Base-by-base conservation (phyloP, 495 filamentous ascomycete species). In the Neurospora sp. region DNA sequence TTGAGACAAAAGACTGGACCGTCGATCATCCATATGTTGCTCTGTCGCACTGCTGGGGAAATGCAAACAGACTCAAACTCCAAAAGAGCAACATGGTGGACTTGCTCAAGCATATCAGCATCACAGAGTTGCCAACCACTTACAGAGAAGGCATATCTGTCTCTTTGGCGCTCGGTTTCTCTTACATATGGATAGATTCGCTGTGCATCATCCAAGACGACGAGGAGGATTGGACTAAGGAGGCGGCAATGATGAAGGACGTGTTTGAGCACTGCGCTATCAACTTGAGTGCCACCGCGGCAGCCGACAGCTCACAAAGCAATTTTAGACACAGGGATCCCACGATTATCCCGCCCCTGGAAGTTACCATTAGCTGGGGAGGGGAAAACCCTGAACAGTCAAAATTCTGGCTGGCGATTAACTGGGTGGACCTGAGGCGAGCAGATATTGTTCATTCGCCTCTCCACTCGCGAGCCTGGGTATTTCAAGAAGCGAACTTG, bases 301-400 rank as follows among this genome's bases (percentile, higher is more conserved):
- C 54, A 7, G 0, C 54, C 1, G 54, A 62, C 23, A 62, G 54
- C 54, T 31, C 54, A 31, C 20, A 31, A 31, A 62, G 48, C 23
- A 27, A 31, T 1, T 62, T 62, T 0, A 0, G 0, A 31, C 2
- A 62, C 48, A 31, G 23, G 20, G 23, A 62, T 16, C 0, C 48
- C 7, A 1, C 12, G 16, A 31, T 3, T 4, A 31, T 31, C 5
- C 5, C 0, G 0, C 48, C 23, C 2, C 5, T 31, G 16, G 23
- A 62, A 11, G 11, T 27, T 1, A 14, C 23, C 0, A 0, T 27
- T 4, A 31, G 8, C 4, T 7, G 0, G 1, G 11, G 1, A 3
- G 12, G 0, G 23, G 6, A 16, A 7, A 31, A 4, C 0, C 48
- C 5, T 31, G 2, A 3, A 7, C 10, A 14, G 16, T 8, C 12